Evolutionary conservation across 192 early-diverging fungal genomes (phyloP), one percentile per base, ranked within the genome.

Genomic region (Linnemannia exigua): DNA sequence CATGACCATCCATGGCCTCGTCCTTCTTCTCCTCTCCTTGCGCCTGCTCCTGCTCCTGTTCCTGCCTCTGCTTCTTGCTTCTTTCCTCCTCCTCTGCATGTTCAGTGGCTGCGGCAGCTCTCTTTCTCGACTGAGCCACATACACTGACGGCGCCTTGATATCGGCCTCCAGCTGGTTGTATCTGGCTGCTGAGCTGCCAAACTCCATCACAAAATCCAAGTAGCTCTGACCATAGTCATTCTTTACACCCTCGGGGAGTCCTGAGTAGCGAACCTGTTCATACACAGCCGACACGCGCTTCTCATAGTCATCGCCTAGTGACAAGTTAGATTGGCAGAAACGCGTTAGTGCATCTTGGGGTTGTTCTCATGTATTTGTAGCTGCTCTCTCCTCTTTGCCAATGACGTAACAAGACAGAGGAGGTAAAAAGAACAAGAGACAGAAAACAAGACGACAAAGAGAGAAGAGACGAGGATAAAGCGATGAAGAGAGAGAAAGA

Each of bases 191-290:
- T 15, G 87, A 87, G 8, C 77, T 79, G 25, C 89, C 90, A 47
- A 88, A 88, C 72, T 94, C 94, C 71, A 88, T 81, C 6, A 94
- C 72, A 75, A 88, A 91, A 63, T 93, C 93, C 2, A 91, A 77
- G 80, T 93, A 93, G 31, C 89, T 86, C 31, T 90, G 81, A 12
- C 87, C 90, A 50, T 93, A 83, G n/a, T 91, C 90, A 33, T 76
- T 79, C 37, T 88, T 87, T 70, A 92, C 88, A n/a, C 91, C 87
- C 47, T 94, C 90, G 5, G 89, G 52, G 15, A 91, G 44, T 28
- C 92, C 77, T 19, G 88, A 85, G 35, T 87, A 74, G 22, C 90
- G 89, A 73, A 92, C 76, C 31, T 87, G 72, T 12, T 92, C 86
- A 90, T 91, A 94, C 0, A 90, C 91, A 11, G 70, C 72, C 20